Base-by-base conservation (phyloP, 768 basidiomycete genomes). In the Tylopilus rubrobrunneus region DNA sequence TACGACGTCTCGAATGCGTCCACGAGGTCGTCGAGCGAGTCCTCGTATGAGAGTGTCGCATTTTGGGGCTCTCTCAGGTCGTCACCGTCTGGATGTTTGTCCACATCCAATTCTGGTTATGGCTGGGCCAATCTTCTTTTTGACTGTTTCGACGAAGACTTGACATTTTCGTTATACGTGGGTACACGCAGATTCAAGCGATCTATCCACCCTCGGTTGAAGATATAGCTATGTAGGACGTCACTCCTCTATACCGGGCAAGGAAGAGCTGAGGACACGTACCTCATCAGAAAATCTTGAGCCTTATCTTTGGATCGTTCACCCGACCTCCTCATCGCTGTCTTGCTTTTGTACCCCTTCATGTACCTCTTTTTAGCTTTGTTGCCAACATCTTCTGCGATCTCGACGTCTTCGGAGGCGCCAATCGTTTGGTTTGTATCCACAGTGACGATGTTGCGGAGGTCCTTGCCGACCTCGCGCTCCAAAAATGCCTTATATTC, bases 171-270 rank as follows among this genome's bases (percentile, higher is more conserved):
- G 36, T 81, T 72, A 67, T 95, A 94, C 0, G 93, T 95, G 1
- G 95, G 96, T 3, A 94, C 74, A 52, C 84, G 86, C 14, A 80
- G 76, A 21, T 80, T 73, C 2, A 85, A 76, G 46, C 79, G 82
- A 70, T 98, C 97, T 45, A 99, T 85, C 97, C 97, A 99, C 1
- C 96, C 97, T 28, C 97, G 91, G 68, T 96, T 95, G 21, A 98
- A 76, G 59, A 98, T 97, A 69, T 97, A 99, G 70, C 95, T 98
- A 62, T 5, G 8, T 1, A 37, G 49, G 49, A 33, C 3, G 47
- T 58, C 46, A 59, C 23, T 46, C 15, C 10, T 27, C 33, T 19
- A 19, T 19, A 19, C 39, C n/a, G 33, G 43, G 40, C 9, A 51
- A 17, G 15, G 36, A 36, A 34, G 19, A 17, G 7, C 34, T 2